Conservation (phyloP, 495 filamentous ascomycete species). For the Neurospora sp. region DNA sequence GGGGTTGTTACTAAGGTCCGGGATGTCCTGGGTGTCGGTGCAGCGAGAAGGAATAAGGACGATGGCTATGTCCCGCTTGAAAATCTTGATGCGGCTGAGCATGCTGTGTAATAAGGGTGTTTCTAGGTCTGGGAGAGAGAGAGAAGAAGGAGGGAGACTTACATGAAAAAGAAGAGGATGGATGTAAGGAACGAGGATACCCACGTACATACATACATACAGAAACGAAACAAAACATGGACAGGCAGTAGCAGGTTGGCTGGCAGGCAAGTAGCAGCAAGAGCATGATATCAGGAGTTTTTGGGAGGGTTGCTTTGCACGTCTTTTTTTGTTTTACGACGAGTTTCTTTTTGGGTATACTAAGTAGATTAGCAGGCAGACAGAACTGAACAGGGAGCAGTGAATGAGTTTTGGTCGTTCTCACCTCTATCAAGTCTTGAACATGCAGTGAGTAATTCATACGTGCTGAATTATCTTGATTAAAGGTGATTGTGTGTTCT, state of each 20-base stretch:
- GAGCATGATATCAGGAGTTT: neutral
- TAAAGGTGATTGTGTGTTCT: neutral
- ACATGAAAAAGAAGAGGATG: neutral
- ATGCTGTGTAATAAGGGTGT: slow-evolving; percentile 4
- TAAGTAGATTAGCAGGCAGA: neutral
- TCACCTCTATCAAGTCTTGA: neutral
- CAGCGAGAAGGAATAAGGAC: slow-evolving; percentile 30
- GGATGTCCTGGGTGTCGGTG: slow-evolving; percentile 25
- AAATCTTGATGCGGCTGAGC: slow-evolving; percentile 28
- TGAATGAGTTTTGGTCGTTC: neutral
- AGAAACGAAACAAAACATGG: neutral
- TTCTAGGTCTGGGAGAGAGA: neutral
- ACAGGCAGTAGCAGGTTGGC: neutral
- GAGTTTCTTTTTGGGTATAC: neutral
- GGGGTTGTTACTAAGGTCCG: slow-evolving; percentile 28
- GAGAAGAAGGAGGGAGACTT: neutral
- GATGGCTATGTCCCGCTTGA: slow-evolving; percentile 51
- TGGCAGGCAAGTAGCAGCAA: neutral
- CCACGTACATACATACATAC: neutral
- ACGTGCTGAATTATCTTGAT: neutral
- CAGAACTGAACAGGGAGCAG: neutral
- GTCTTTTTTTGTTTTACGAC: neutral
- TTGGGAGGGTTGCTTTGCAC: neutral
- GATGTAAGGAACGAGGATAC: neutral
- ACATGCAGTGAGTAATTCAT: neutral